A percentile compares a stretch with the other conserved stretches of the same genome.
These are phyloP conservation scores for Arthrobotrys entomopaga DNA, from an alignment of 2,329 filamentous ascomycete species.

Conservation along the genomic window DNA sequence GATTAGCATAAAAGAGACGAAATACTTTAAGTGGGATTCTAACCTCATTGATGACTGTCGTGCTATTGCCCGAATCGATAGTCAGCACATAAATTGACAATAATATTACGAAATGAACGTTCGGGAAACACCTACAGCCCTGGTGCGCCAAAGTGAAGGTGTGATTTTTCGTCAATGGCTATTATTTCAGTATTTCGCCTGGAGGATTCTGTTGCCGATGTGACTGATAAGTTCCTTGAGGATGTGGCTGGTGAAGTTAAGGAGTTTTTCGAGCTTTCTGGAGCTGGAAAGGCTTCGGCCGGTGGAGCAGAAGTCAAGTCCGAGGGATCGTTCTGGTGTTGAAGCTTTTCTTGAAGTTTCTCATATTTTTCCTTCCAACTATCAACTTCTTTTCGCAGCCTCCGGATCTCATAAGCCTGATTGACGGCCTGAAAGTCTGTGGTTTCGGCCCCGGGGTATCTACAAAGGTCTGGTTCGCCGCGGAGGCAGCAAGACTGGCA, in stretches of 20 bases:
- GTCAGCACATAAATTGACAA: conserved; percentile 1
- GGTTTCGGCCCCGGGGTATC: conserved; percentile 33
- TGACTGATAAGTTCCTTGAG: conserved; percentile 21
- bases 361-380: conserved; percentile 42
- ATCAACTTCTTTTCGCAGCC: conserved; percentile 46
- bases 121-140: conserved; percentile 25
- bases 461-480: conserved; percentile 40
- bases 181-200: conserved; percentile 25
- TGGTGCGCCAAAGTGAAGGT: conserved; percentile 50
- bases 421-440: conserved; percentile 41
- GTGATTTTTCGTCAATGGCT: conserved; percentile 40
- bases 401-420: conserved; percentile 49
- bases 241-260: conserved; percentile 15
- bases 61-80: conserved; percentile 5
- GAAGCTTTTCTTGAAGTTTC: conserved; percentile 30
- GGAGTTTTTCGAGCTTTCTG: conserved; percentile 11
- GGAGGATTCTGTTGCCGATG: conserved; percentile 3
- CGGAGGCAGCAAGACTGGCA: conserved; percentile 48
- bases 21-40: neutral
- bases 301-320: neutral
- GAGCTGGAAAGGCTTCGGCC: conserved; percentile 13
- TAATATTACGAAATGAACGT: conserved; percentile 2
- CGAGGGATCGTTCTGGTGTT: neutral
- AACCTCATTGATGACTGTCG: conserved; percentile 45
- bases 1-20: neutral